Base-by-base conservation (phyloP, 257 asterid genomes). In the Nicotiana otophora region DNA sequence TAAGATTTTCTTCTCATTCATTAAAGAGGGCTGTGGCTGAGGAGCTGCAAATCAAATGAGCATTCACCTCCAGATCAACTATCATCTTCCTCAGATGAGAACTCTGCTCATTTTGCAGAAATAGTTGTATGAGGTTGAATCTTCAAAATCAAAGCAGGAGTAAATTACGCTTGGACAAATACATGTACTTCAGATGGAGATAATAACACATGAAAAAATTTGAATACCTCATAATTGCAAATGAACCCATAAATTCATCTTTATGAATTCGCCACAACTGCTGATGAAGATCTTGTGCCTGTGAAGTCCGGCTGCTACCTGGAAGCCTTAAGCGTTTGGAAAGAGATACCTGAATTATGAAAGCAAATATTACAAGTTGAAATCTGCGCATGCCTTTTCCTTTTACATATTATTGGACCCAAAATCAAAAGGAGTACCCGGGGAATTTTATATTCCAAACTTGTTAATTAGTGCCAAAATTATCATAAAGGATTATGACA, bases 261-360 rank as follows among this genome's bases (percentile, higher is more conserved):
- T 94, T 96, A 88, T 96, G 97, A 78, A 96, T 90, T 86, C 97
- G 90, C 99, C 98, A 96, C 70, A 86, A 84, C 84, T 87, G 96
- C 81, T 85, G 89, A 74, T 30, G 81, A 55, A 94, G 92, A 89
- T 90, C 91, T 82, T 83, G 91, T 64, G 82, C 74, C 84, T 82
- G 83, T 65, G 97, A 88, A 85, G 85, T 86, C 82, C 84, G 80
- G 85, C 84, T 66, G 68, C 87, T 86, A 75, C 93, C 88, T 31
- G 97, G 98, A 86, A 94, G 92, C 92, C 95, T 90, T 83, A 96
- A 85, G 36, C 92, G 90, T 87, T 91, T 94, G 68, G 93, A 82
- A 75, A 94, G 91, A 85, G 99, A 96, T 78, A 96, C 92, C 99
- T 96, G 72, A 68, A 83, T 82, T 76, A 84, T 81, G 78, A 82